Percentiles rank a stretch among this genome's conserved stretches.
phyloP scores from a whole-genome alignment of 2,329 filamentous ascomycete genomes.

The Ilyonectria destructans region DNA sequence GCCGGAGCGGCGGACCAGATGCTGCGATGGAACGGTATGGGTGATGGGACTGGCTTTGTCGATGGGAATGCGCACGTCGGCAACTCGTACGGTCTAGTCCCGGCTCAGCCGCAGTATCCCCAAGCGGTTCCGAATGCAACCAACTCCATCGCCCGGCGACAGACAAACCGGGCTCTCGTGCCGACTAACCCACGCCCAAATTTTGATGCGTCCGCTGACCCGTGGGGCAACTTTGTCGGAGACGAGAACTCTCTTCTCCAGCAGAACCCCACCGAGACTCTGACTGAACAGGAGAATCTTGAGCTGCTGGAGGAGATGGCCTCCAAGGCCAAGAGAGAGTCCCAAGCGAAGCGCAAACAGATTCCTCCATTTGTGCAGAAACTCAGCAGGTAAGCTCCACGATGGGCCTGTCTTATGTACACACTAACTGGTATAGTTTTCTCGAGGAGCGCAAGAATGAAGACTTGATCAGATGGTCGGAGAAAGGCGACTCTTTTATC shows the following conservation, averaged over 20 bases:
- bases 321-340: conserved; percentile 86
- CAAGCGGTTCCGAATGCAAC: conserved; percentile 57
- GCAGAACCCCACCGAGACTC: conserved; percentile 54
- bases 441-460: conserved; percentile 94
- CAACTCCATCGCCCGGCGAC: conserved; percentile 68
- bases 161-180: conserved; percentile 67
- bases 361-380: conserved; percentile 99
- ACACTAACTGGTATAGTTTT: conserved; percentile 71
- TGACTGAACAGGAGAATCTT: conserved; percentile 77
- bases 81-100: conserved; percentile 59
- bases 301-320: conserved; percentile 87
- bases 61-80: conserved; percentile 54
- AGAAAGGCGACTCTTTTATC: conserved; percentile 96
- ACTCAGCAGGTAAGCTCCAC: conserved; percentile 84
- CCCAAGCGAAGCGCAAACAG: conserved; percentile 91
- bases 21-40: conserved; percentile 61
- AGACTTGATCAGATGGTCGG: conserved; percentile 96
- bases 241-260: conserved; percentile 59
- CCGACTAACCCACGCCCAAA: conserved; percentile 58
- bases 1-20: conserved; percentile 65
- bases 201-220: conserved; percentile 60
- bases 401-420: neutral
- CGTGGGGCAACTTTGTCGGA: conserved; percentile 61
- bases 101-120: conserved; percentile 55
- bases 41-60: conserved; percentile 57